phyloP scores from a whole-genome alignment of 2,329 filamentous ascomycete species.

The Atkinsonella hypoxylon region DNA sequence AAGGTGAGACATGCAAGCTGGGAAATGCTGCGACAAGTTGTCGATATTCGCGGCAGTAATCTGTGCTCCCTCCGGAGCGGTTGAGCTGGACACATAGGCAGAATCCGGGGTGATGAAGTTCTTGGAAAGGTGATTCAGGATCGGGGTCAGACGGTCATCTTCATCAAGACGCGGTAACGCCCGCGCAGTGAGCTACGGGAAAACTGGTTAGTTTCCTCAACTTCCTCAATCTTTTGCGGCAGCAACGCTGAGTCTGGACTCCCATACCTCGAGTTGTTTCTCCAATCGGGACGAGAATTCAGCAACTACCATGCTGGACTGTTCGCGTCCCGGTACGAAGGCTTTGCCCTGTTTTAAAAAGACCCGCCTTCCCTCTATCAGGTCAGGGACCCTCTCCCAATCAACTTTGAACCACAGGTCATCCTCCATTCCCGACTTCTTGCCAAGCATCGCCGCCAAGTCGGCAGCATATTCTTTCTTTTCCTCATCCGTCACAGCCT shows the following conservation, averaged over 20 bases:
- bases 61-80: slow-evolving; percentile 54
- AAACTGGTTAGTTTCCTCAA: background rate
- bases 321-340: slow-evolving; percentile 79
- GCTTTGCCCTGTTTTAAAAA: slow-evolving; percentile 73
- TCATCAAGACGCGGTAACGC: slow-evolving; percentile 87
- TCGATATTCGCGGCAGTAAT: slow-evolving; percentile 75
- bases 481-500: slow-evolving; percentile 69
- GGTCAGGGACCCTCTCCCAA: slow-evolving; percentile 83
- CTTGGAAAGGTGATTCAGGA: slow-evolving; percentile 70
- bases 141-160: slow-evolving; percentile 72
- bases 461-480: slow-evolving; percentile 50
- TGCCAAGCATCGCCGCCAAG: slow-evolving; percentile 38
- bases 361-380: slow-evolving; percentile 70
- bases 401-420: slow-evolving; percentile 94
- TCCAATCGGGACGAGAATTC: slow-evolving; percentile 77
- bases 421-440: slow-evolving; percentile 46
- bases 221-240: background rate
- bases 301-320: slow-evolving; percentile 76
- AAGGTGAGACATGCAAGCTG: slow-evolving; percentile 86
- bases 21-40: slow-evolving; percentile 67
- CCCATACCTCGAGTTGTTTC: slow-evolving; percentile 62
- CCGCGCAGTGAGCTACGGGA: slow-evolving; percentile 63
- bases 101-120: slow-evolving; percentile 91
- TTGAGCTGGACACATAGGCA: slow-evolving; percentile 54
- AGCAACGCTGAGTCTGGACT: background rate